A percentile compares a stretch with the other conserved stretches of the same genome.
phyloP scores from a whole-genome alignment of 2,329 filamentous ascomycete genomes.

The Clonostachys sp. region DNA sequence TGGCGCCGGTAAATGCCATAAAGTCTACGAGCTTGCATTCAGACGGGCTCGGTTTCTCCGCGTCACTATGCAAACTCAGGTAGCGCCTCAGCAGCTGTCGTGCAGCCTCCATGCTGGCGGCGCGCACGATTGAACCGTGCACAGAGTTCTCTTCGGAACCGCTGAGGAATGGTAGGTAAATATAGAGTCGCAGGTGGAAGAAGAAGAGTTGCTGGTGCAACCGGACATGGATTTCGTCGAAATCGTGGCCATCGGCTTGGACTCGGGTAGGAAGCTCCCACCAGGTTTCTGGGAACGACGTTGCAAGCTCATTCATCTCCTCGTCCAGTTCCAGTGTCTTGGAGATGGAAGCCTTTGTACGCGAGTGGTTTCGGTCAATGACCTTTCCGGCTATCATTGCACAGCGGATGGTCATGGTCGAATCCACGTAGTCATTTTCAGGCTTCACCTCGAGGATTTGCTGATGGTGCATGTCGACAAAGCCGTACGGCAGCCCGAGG shows the following conservation, averaged over 20 bases:
- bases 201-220: conserved; percentile 29
- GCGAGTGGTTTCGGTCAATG: conserved; percentile 31
- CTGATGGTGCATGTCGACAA: conserved; percentile 6
- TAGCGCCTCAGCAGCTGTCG: conserved; percentile 11
- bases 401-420: conserved; percentile 11
- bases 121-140: conserved; percentile 15
- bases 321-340: conserved; percentile 30
- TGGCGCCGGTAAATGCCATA: conserved; percentile 35
- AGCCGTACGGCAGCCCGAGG: conserved; percentile 27
- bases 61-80: conserved; percentile 23
- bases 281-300: conserved; percentile 27
- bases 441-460: conserved; percentile 1
- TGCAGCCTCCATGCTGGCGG: conserved; percentile 1
- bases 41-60: conserved; percentile 22
- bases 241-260: conserved; percentile 8
- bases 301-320: conserved; percentile 28
- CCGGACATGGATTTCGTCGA: conserved; percentile 9
- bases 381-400: conserved; percentile 31
- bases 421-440: conserved; percentile 1
- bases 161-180: conserved; percentile 36
- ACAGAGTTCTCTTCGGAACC: conserved; percentile 7
- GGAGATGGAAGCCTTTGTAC: conserved; percentile 25
- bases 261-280: conserved; percentile 9
- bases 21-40: conserved; percentile 42
- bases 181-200: conserved; percentile 35